phyloP scores from a whole-genome alignment of 2,329 filamentous ascomycete species.

The Mycosphaerella sp. region DNA sequence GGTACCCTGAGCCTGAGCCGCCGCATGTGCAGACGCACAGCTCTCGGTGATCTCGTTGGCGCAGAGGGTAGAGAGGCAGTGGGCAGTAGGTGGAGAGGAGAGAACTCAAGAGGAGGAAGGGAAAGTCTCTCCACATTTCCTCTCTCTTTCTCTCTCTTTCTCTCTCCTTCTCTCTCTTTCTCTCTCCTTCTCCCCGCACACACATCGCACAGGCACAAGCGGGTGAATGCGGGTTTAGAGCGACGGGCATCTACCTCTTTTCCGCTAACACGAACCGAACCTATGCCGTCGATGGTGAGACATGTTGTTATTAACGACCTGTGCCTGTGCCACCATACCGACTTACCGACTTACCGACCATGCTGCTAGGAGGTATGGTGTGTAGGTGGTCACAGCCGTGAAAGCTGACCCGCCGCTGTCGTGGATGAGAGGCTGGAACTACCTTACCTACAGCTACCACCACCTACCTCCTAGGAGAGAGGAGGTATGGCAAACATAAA shows the following conservation, averaged over 20 bases:
- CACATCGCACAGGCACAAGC: not conserved
- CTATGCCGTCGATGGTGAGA: not conserved
- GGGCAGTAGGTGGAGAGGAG: not conserved
- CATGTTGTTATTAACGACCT: not conserved
- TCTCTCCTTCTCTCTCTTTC: no score
- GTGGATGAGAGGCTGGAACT: no score
- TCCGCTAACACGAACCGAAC: not conserved
- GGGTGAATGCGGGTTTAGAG: not conserved
- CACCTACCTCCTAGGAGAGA: no score
- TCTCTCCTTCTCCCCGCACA: not conserved
- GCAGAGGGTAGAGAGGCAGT: not conserved
- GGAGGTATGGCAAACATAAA: no score
- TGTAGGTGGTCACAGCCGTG: no score
- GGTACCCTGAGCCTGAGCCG: not conserved
- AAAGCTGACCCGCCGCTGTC: no score
- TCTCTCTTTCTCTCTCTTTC: not conserved
- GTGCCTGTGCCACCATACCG: no score
- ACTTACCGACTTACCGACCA: no score
- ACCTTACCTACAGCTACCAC: no score
- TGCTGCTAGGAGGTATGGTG: no score
- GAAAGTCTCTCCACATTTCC: not conserved
- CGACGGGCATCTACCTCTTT: not conserved
- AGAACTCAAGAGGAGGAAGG: not conserved
- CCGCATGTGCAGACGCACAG: not conserved
- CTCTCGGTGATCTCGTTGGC: not conserved